Base-by-base conservation (phyloP, 2,329 filamentous ascomycete species). In the Colletotrichum trifolii region DNA sequence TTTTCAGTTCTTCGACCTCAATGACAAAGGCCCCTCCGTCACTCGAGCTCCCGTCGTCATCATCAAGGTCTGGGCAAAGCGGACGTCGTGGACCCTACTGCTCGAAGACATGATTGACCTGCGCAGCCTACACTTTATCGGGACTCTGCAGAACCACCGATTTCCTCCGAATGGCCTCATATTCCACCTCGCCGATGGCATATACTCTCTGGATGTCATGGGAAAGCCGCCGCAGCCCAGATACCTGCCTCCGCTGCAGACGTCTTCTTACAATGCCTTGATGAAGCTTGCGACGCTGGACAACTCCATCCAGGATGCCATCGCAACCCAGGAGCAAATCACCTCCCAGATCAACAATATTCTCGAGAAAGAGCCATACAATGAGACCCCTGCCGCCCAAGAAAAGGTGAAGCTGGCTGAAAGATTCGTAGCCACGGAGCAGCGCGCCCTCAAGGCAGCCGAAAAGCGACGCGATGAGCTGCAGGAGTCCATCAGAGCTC, bases 251-350 rank as follows among this genome's bases (percentile, higher is more conserved):
- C 70, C 81, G 2, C 74, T 86, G 0, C 80, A 86, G 0, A 94
- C 91, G 0, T 94, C 93, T 0, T 94, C 94, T 0, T 97, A 97
- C 75, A 94, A 93, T 72, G 88, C 92, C 2, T 82, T 98, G 17
- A 95, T 97, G 89, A 90, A 92, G 66, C 83, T 98, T 10, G 90
- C 92, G 6, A 97, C 94, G 63, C 83, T 98, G 13, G 93, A 97
- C 68, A 92, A 91, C 74, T 97, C 94, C 59, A 92, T 97, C 33
- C 93, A 96, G 74, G 95, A 98, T 76, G 94, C 94, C 2, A 80
- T 97, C 9, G 87, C 89, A 1, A 96, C 93, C 0, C 88, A 91
- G 12, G 88, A 91, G 65, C 84, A 85, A 57, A 83, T 98, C 8
- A 88, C 92, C 52, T 79, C 84, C n/a, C 92, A 97, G 68, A 96